A percentile compares a stretch with the other conserved stretches of the same genome.
Conservation (phyloP, 306 rosid genomes). For the Clitoria ternatea region DNA sequence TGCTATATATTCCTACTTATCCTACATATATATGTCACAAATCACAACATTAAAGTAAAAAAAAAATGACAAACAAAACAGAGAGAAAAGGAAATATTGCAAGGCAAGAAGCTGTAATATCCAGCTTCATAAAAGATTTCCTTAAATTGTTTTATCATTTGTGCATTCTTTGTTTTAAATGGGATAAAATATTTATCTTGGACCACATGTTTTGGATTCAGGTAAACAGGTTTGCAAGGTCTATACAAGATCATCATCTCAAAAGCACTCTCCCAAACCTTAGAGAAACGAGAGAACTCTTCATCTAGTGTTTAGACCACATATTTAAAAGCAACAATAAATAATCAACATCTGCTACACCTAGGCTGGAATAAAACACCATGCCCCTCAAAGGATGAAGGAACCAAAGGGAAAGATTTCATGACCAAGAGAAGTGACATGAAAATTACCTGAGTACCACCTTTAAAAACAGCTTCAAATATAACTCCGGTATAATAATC, state of each 20-base stretch:
- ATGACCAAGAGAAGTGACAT: neutral
- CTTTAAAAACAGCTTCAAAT: conserved; percentile 89
- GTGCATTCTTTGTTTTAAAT: neutral
- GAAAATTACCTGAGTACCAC: conserved; percentile 70
- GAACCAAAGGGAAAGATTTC: neutral
- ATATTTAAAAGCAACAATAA: neutral
- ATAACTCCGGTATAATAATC: conserved; percentile 96
- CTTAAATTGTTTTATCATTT: neutral
- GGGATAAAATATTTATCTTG: neutral
- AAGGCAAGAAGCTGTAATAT: neutral
- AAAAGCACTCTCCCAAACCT: neutral
- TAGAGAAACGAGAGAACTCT: too few relatives aligned
- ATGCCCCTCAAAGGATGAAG: neutral
- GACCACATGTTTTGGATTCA: neutral
- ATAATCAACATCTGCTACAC: neutral
- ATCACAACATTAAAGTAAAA: neutral
- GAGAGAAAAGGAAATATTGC: neutral
- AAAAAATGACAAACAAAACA: neutral
- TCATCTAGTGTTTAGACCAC: neutral
- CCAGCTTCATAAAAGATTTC: neutral
- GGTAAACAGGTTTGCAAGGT: neutral
- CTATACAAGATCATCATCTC: neutral
- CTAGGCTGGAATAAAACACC: neutral
- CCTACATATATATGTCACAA: too few relatives aligned
- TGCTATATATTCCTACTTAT: too few relatives aligned